Conservation (phyloP, 2,329 filamentous ascomycete genomes). For the Orbilia oligospora region DNA sequence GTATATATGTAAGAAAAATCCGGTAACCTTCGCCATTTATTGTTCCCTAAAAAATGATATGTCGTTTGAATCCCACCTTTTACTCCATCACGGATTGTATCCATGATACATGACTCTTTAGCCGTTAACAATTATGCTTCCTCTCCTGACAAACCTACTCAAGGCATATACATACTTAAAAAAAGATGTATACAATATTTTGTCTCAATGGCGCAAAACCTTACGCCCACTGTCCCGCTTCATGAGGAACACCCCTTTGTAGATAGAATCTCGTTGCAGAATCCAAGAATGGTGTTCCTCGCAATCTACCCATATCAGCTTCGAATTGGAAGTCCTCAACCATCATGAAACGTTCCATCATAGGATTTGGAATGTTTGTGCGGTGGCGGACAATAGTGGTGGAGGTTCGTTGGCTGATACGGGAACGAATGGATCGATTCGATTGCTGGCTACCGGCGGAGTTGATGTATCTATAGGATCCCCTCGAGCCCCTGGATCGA, state of each 20-base stretch:
- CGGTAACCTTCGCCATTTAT: too few species aligned
- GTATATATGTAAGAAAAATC: neutral
- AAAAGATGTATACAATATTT: neutral
- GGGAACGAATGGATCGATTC: neutral
- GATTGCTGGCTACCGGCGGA: neutral
- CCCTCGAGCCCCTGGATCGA: neutral
- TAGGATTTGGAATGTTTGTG: constrained; percentile 9
- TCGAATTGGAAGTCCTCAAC: constrained; percentile 19
- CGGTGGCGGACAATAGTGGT: constrained; percentile 1
- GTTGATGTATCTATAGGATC: neutral
- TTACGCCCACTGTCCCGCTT: neutral
- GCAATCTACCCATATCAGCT: constrained; percentile 22
- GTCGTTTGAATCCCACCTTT: constrained; percentile 4
- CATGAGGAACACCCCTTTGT: neutral
- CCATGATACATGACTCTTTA: neutral
- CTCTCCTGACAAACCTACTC: neutral
- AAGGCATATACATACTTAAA: neutral
- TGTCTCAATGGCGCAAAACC: neutral
- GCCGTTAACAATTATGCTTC: neutral
- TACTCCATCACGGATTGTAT: neutral
- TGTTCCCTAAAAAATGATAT: neutral
- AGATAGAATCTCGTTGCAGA: neutral
- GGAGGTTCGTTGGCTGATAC: neutral
- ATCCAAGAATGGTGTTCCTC: constrained; percentile 4
- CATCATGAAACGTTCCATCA: constrained; percentile 8